Conservation (phyloP, 1,284 basidiomycete species). For the Papiliotrema laurentii region DNA sequence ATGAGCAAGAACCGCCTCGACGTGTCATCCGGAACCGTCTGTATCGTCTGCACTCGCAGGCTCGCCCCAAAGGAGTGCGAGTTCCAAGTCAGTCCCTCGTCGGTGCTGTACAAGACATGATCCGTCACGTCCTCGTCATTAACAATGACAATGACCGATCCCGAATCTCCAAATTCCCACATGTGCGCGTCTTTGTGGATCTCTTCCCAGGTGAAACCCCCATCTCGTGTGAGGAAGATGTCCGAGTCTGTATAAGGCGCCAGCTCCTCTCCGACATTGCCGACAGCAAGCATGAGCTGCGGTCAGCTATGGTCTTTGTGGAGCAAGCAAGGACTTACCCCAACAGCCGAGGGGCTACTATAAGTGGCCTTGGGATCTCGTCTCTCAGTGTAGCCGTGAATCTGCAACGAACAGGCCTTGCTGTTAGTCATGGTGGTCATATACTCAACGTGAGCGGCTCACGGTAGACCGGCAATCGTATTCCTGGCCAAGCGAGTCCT, state of each 20-base stretch:
- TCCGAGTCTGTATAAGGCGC: conserved; percentile 81
- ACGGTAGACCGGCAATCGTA: conserved; percentile 72
- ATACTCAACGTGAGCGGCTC: too few species aligned
- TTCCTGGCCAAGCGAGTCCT: conserved; percentile 69
- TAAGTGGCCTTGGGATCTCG: conserved; percentile 84
- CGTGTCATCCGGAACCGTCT: conserved; percentile 86
- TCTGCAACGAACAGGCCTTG: conserved; percentile 77
- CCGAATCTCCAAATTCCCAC: conserved; percentile 98
- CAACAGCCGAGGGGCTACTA: conserved; percentile 84
- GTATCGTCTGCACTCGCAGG: conserved; percentile 70
- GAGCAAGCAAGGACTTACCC: conserved; percentile 40
- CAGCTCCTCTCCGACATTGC: conserved; percentile 87
- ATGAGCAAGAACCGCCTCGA: conserved; percentile 86
- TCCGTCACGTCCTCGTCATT: conserved; percentile 94
- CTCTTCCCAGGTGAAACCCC: conserved; percentile 96
- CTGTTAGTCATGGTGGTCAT: background rate
- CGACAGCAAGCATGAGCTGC: conserved; percentile 83
- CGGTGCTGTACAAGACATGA: conserved; percentile 77
- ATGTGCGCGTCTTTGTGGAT: conserved; percentile 96
- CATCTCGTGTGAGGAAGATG: conserved; percentile 94
- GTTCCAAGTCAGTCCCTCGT: conserved; percentile 83
- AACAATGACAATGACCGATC: conserved; percentile 84
- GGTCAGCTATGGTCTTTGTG: conserved; percentile 2
- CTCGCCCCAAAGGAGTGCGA: conserved; percentile 81
- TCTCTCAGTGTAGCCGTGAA: conserved; percentile 95